Evolutionary conservation across 2,329 filamentous ascomycete species (phyloP).

Genomic region (Xylaria arbuscula): DNA sequence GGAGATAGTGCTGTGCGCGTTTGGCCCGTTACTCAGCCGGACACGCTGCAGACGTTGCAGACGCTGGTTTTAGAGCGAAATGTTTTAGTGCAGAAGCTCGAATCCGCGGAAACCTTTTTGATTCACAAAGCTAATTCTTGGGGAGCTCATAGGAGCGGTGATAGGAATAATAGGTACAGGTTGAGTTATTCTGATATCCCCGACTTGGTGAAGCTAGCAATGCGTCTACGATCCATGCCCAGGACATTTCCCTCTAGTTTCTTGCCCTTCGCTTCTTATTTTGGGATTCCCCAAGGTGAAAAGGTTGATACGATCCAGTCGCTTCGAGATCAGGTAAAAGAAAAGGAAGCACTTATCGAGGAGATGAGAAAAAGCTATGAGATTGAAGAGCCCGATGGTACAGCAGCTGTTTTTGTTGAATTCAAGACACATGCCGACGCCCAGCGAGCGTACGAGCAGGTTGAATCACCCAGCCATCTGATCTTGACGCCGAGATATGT

Average conservation of each 20-base stretch:
- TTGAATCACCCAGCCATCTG: constrained; percentile 42
- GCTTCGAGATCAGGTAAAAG: constrained; percentile 73
- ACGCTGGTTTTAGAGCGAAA: constrained; percentile 82
- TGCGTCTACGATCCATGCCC: constrained; percentile 65
- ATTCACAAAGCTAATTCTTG: constrained; percentile 77
- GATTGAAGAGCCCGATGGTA: constrained; percentile 40
- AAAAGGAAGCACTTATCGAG: constrained; percentile 52
- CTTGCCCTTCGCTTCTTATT: constrained; percentile 56
- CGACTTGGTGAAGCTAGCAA: constrained; percentile 42
- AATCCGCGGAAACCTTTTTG: constrained; percentile 83
- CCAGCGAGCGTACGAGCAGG: constrained; percentile 80
- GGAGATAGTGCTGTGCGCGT: constrained; percentile 81
- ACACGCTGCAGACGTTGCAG: constrained; percentile 79
- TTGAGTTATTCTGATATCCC: constrained; percentile 40
- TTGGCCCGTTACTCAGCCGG: constrained; percentile 83
- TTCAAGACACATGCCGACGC: constrained; percentile 85
- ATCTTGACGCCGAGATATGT: constrained; percentile 44
- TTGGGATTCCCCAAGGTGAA: constrained; percentile 60
- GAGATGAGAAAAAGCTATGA: constrained; percentile 52
- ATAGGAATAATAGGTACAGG: constrained; percentile 20
- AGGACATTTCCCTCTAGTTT: constrained; percentile 63
- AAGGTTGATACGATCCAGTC: constrained; percentile 92
- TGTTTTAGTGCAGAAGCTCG: constrained; percentile 79
- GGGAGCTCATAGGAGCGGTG: constrained; percentile 56
- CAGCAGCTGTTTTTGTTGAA: constrained; percentile 90